phyloP scores from a whole-genome alignment of 73 alveolate genomes.

The Uronychia setigera region DNA sequence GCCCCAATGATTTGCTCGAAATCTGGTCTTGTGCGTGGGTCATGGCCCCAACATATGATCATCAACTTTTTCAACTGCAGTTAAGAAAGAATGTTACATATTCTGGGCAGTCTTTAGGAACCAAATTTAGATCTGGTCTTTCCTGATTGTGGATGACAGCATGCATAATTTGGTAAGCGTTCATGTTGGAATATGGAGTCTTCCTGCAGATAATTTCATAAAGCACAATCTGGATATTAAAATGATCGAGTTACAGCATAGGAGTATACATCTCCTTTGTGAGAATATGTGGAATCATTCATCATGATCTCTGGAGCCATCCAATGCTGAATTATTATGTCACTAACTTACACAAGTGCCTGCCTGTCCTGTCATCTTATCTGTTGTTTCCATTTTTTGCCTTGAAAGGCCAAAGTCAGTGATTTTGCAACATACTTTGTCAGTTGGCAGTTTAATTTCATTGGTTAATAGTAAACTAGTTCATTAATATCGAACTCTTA shows the following conservation, averaged over 20 bases:
- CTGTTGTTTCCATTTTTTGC: slow-evolving; percentile 55
- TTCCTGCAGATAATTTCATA: slow-evolving; percentile 93
- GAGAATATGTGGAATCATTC: slow-evolving; percentile 71
- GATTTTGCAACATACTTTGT: slow-evolving; percentile 79
- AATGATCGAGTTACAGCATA: slow-evolving; percentile 75
- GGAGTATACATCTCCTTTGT: slow-evolving; percentile 95
- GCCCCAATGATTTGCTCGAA: slow-evolving; percentile 68
- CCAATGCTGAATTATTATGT: slow-evolving; percentile 73
- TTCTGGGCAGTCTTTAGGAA: slow-evolving; percentile 77
- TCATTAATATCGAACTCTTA: slow-evolving; percentile 4
- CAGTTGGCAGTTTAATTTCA: slow-evolving; percentile 59
- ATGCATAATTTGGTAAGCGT: slow-evolving; percentile 34
- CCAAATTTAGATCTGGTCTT: slow-evolving; percentile 73
- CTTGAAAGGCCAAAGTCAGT: slow-evolving; percentile 95
- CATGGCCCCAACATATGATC: slow-evolving; percentile 81
- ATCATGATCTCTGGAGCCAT: slow-evolving; percentile 98
- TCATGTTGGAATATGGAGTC: slow-evolving; percentile 68
- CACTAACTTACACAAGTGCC: slow-evolving; percentile 51
- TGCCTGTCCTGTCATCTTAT: slow-evolving; percentile 76
- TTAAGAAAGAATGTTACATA: background rate
- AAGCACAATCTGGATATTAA: slow-evolving; percentile 70
- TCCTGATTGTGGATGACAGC: slow-evolving; percentile 41
- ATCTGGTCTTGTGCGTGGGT: slow-evolving; percentile 77
- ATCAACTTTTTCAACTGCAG: slow-evolving; percentile 43
- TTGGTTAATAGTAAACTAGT: slow-evolving; percentile 73